These are phyloP conservation scores for Neocatenulostroma microsporum DNA, from an alignment of 2,329 filamentous ascomycete species.

Conservation along the genomic window DNA sequence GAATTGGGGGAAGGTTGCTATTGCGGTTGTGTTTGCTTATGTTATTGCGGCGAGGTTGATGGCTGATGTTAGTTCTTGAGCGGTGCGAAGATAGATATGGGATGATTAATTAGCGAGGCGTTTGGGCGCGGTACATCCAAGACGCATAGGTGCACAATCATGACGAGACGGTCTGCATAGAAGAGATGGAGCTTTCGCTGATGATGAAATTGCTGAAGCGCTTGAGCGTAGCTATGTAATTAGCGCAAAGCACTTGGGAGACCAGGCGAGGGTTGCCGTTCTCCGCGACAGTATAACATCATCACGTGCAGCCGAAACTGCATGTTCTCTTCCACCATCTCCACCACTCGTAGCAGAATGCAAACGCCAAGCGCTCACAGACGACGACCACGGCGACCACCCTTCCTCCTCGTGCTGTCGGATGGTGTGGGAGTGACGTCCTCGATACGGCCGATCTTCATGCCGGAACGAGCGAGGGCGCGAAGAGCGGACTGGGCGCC, in stretches of 20 bases:
- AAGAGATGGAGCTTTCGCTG: constrained; percentile 1
- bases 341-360: constrained; percentile 1
- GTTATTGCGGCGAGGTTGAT: constrained; percentile 72
- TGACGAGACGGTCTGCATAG: background rate
- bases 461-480: constrained; percentile 95
- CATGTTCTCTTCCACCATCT: constrained; percentile 6
- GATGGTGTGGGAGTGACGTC: constrained; percentile 98
- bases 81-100: background rate
- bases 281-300: constrained; percentile 33
- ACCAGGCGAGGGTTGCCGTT: constrained; percentile 32
- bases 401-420: constrained; percentile 99
- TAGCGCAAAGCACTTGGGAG: constrained; percentile 18
- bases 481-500: constrained; percentile 99
- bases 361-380: constrained; percentile 52
- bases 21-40: constrained; percentile 68
- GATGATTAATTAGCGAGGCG: constrained; percentile 17
- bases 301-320: constrained; percentile 19
- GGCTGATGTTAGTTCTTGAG: constrained; percentile 8
- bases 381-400: constrained; percentile 99
- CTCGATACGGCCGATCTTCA: constrained; percentile 99
- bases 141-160: background rate
- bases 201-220: background rate
- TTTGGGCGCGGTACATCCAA: constrained; percentile 8
- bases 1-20: constrained; percentile 68
- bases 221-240: constrained; percentile 1